Evolutionary conservation across 2,329 filamentous ascomycete species (phyloP), one percentile per base, ranked within the genome.

Genomic region (Epicoccum nigrum): DNA sequence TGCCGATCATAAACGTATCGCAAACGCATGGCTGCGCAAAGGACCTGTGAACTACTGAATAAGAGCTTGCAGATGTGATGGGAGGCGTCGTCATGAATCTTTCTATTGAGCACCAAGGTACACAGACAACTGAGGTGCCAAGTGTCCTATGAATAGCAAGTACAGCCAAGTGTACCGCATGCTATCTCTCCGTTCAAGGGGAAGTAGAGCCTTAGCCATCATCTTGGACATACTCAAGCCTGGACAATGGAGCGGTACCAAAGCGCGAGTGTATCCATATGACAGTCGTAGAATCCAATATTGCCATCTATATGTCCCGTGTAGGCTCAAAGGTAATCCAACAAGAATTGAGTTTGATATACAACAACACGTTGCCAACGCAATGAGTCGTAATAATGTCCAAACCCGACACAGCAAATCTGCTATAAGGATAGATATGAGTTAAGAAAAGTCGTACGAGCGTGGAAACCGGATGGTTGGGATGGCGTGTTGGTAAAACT

Each of bases 21-120:
- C 37, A 25, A 15, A 20, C 37, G 49, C 30, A 28, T 33, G 38
- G 19, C 32, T 31, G 33, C 43, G 28, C 16, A 37, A 13, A 19
- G 21, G 15, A 37, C 32, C 37, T 42, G 19, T 32, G 17, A 7
- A 15, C 11, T 15, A n/a, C 34, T 17, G 30, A 51, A 31, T 33
- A 31, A 42, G 42, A 31, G 13, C 15, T 23, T 19, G 39, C 27
- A 46, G 27, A 30, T 27, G 23, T 16, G 17, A 43, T n/a, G 28
- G 17, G 32, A 43, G 9, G 34, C 20, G n/a, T 38, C 45, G 49
- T 52, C 49, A 44, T 47, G 28, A 43, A 37, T 52, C 43, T 52
- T 52, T 52, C 43, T 52, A 52, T 52, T 52, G 49, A 44, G 49
- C 43, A 44, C 49, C 16, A 38, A 47, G 49, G 49, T 47, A 47